Base-by-base conservation (phyloP, 331 rosid genomes). In the Malus hybrid region DNA sequence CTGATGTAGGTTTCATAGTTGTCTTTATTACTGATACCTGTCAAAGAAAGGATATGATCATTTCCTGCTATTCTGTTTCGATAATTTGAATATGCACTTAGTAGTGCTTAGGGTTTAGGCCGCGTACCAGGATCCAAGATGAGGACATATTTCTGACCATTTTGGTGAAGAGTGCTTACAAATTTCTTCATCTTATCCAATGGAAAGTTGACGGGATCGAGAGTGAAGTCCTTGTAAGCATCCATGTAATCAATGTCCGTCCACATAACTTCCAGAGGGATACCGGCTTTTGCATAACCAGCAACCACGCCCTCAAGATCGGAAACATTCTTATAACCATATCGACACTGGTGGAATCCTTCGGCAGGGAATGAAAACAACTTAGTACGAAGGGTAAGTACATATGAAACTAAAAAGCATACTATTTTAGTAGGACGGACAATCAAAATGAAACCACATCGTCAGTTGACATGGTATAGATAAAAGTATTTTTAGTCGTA, bases 201-300 rank as follows among this genome's bases (percentile, higher is more conserved):
- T 0, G 98, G 96, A 80, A 87, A 93, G 85, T 91, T 91, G 69
- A 91, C 56, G 69, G 97, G 98, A 80, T 93, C 96, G 66, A 93
- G 86, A 29, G 97, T 91, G 79, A 93, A 93, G 77, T 93, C 98
- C 84, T 93, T 93, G 72, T 73, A 89, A 16, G 79, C 94, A 86
- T 91, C 97, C 98, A 91, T 93, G 88, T 93, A 89, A 82, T 93
- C 97, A 65, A 93, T 91, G 77, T 93, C 97, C 10, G 94, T 88
- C 97, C 97, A 91, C 82, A 90, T 87, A 48, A 86, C 97, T 91
- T 93, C 97, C 10, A 93, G 98, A 63, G 97, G 98, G 71, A 93
- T 91, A 3, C 27, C 11, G 6, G 90, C 90, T 73, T 89, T 87
- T 57, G 90, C 82, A 76, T 93, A 91, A 73, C 90, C 89, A 65